Evolutionary conservation across 371 early-diverging fungal species (phyloP).

Genomic region (Globomyces sp.): DNA sequence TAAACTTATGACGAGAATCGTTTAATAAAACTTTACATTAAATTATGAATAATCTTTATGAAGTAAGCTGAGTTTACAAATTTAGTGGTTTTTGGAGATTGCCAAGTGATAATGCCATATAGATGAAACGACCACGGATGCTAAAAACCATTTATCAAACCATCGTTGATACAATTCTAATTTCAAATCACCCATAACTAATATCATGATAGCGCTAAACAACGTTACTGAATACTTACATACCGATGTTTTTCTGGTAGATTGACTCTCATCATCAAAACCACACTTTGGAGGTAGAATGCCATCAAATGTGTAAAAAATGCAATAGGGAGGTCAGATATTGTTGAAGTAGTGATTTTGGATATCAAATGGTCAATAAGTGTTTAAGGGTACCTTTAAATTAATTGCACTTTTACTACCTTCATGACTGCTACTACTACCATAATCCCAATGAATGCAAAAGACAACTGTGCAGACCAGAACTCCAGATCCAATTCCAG

Average conservation of each 20-base stretch:
- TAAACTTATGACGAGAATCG: no score
- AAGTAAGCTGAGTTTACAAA: no score
- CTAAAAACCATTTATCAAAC: slow-evolving; percentile 14
- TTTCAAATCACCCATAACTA: slow-evolving; percentile 12
- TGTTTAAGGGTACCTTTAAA: slow-evolving; percentile 7
- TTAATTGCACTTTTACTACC: slow-evolving; percentile 29
- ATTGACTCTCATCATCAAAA: slow-evolving; percentile 87
- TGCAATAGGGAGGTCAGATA: slow-evolving; percentile 53
- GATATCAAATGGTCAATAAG: not conserved
- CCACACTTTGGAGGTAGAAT: slow-evolving; percentile 85
- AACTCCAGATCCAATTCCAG: slow-evolving; percentile 61
- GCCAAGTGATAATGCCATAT: not conserved
- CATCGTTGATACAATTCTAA: slow-evolving; percentile 2
- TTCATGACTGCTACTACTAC: slow-evolving; percentile 82
- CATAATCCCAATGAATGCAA: slow-evolving; percentile 85
- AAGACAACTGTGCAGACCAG: slow-evolving; percentile 91
- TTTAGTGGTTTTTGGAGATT: no score
- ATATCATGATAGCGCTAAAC: not conserved
- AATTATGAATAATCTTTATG: no score
- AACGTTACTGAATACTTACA: not conserved
- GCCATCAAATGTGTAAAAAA: slow-evolving; percentile 88
- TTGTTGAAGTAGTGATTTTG: slow-evolving; percentile 60
- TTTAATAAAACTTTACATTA: no score
- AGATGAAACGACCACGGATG: slow-evolving; percentile 7
- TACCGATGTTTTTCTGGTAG: slow-evolving; percentile 80